phyloP scores from a whole-genome alignment of 2,329 filamentous ascomycete species.

The Stylonectria norvegica region DNA sequence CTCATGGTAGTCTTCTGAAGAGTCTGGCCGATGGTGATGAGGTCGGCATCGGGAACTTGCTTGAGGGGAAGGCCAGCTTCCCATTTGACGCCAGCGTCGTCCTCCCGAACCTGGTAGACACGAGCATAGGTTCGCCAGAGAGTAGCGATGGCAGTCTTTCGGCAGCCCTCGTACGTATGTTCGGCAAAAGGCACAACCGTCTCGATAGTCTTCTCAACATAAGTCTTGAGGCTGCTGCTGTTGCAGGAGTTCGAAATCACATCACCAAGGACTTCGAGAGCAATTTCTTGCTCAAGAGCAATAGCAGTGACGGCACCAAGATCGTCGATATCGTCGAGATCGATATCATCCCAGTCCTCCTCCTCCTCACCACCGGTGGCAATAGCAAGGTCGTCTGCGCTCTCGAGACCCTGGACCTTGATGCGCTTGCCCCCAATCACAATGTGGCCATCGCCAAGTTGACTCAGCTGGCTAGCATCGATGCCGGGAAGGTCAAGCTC shows the following conservation, averaged over 20 bases:
- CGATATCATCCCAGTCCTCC: slow-evolving; percentile 57
- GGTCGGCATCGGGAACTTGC: slow-evolving; percentile 71
- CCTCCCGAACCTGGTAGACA: slow-evolving; percentile 83
- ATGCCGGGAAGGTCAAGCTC: slow-evolving; percentile 74
- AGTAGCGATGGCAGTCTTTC: slow-evolving; percentile 86
- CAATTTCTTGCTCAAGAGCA: slow-evolving; percentile 95
- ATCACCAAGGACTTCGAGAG: slow-evolving; percentile 90
- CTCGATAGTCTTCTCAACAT: slow-evolving; percentile 85
- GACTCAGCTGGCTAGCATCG: slow-evolving; percentile 51
- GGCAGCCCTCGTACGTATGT: slow-evolving; percentile 88
- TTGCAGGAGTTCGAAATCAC: slow-evolving; percentile 82
- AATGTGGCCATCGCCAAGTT: slow-evolving; percentile 73
- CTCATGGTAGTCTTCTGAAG: slow-evolving; percentile 80
- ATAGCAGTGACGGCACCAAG: slow-evolving; percentile 84
- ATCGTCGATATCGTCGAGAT: slow-evolving; percentile 80
- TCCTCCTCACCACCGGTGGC: slow-evolving; percentile 54
- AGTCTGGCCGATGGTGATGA: slow-evolving; percentile 81
- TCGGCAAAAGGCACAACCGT: slow-evolving; percentile 76
- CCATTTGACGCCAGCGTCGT: slow-evolving; percentile 74
- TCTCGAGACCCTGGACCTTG: slow-evolving; percentile 63
- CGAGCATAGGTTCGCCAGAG: slow-evolving; percentile 92
- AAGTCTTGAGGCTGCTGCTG: slow-evolving; percentile 68
- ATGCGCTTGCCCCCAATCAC: slow-evolving; percentile 80
- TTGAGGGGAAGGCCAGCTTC: slow-evolving; percentile 80
- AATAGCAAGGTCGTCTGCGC: slow-evolving; percentile 52